phyloP scores from a whole-genome alignment of 345 rosid species.

The Aurinia saxatilis region DNA sequence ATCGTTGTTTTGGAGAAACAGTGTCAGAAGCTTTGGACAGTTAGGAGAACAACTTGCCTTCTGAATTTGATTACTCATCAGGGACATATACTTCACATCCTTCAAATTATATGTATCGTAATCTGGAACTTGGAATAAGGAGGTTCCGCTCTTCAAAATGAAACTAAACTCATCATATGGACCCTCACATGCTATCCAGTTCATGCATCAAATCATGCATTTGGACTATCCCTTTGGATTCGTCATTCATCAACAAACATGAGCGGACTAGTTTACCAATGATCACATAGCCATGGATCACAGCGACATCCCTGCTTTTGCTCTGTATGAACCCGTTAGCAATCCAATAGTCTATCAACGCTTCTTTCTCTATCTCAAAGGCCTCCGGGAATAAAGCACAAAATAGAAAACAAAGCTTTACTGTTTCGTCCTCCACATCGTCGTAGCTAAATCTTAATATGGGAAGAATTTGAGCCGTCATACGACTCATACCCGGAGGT shows the following conservation, averaged over 20 bases:
- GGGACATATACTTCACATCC: slow-evolving; percentile 10
- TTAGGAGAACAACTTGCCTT: slow-evolving; percentile 13
- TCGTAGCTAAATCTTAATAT: slow-evolving; percentile 29
- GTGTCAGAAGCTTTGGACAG: too few relatives aligned
- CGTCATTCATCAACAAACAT: slow-evolving; percentile 22
- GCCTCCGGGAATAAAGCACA: slow-evolving; percentile 32
- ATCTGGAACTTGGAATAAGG: neutral
- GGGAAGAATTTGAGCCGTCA: slow-evolving; percentile 13
- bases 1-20: neutral
- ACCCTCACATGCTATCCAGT: slow-evolving; percentile 22
- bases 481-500: too few relatives aligned
- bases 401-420: slow-evolving; percentile 27
- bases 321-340: slow-evolving; percentile 3
- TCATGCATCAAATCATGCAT: slow-evolving; percentile 34
- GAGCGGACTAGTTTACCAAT: slow-evolving; percentile 24
- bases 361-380: slow-evolving; percentile 9
- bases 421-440: neutral
- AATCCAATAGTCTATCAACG: slow-evolving; percentile 24
- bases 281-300: neutral
- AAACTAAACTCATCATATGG: neutral
- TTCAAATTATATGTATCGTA: too few relatives aligned
- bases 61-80: slow-evolving; percentile 18
- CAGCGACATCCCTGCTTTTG: neutral
- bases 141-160: neutral
- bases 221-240: slow-evolving; percentile 5